phyloP scores from a whole-genome alignment of 352 stramenopile genomes.

The Stramenopiles sp. region DNA sequence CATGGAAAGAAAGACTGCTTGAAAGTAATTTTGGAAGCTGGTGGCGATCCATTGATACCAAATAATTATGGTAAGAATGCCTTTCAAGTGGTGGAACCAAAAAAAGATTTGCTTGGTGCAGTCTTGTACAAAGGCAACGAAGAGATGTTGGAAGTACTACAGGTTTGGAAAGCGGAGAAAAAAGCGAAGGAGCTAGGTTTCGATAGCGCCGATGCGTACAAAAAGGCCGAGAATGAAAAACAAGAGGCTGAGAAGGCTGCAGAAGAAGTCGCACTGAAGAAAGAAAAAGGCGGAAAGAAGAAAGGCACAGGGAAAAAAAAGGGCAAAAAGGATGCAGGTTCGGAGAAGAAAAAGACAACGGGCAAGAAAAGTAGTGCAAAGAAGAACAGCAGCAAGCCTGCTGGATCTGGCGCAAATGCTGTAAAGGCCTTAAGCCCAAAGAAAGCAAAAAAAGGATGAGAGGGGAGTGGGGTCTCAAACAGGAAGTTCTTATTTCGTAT shows the following conservation, averaged over 20 bases:
- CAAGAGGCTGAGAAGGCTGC: background rate
- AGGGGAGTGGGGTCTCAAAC: background rate
- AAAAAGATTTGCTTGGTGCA: slow-evolving; percentile 1
- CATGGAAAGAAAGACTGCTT: background rate
- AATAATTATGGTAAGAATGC: slow-evolving; percentile 8
- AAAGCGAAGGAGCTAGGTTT: slow-evolving; percentile 3
- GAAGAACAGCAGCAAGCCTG: background rate
- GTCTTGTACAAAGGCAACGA: slow-evolving; percentile 8
- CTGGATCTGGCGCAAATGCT: background rate
- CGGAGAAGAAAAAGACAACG: no score
- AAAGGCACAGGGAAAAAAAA: background rate
- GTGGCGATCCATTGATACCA: slow-evolving; percentile 7
- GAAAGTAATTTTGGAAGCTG: background rate
- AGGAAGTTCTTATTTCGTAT: no score
- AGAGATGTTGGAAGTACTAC: background rate
- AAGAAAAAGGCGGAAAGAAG: background rate
- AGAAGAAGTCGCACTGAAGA: background rate
- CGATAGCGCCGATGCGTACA: background rate
- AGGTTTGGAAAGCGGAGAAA: slow-evolving; percentile 2
- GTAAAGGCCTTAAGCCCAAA: background rate
- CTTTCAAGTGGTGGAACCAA: slow-evolving; percentile 5
- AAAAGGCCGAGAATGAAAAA: background rate
- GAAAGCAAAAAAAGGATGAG: background rate
- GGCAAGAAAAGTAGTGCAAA: background rate
- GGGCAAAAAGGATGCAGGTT: background rate